A percentile compares a stretch with the other conserved stretches of the same genome.
Conservation (phyloP, 805 yeast genomes). For the Lachancea lanzarotensis region DNA sequence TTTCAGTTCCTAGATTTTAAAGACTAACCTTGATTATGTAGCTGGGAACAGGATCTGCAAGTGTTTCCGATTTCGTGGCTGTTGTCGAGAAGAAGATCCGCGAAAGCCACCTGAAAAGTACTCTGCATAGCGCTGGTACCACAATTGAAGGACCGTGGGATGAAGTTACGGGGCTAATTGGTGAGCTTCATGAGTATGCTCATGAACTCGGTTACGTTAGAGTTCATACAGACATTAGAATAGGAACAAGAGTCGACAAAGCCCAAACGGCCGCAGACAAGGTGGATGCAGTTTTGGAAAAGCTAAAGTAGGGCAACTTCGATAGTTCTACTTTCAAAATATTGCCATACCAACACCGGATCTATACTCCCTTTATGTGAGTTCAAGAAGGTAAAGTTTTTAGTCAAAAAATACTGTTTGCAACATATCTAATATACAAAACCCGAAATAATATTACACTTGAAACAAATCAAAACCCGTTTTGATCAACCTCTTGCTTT, state of each 20-base stretch:
- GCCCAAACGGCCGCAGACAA: constrained; percentile 67
- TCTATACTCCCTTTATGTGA: too few relatives aligned
- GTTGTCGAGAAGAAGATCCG: constrained; percentile 59
- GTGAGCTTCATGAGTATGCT: constrained; percentile 64
- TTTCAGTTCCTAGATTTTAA: background rate
- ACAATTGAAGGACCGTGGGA: constrained; percentile 91
- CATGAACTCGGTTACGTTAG: constrained; percentile 70
- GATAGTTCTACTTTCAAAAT: too few relatives aligned
- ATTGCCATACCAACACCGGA: too few relatives aligned
- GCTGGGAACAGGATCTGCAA: constrained; percentile 74
- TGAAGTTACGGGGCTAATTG: constrained; percentile 73
- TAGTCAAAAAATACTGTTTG: constrained; percentile 1
- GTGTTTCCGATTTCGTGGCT: constrained; percentile 77
- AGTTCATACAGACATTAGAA: constrained; percentile 79
- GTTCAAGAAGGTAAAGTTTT: too few relatives aligned
- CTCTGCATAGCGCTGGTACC: constrained; percentile 88
- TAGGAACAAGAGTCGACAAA: constrained; percentile 80
- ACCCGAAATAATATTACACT: constrained; percentile 10
- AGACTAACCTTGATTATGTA: constrained; percentile 12
- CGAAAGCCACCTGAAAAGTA: constrained; percentile 54
- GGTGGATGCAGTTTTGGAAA: constrained; percentile 54
- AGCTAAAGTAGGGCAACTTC: constrained; percentile 37
- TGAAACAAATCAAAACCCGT: constrained; percentile 2
- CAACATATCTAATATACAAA: constrained; percentile 9
- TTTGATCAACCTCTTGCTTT: background rate